phyloP scores from a whole-genome alignment of 2,329 filamentous ascomycete species.

The Pestalotiopsis fici region DNA sequence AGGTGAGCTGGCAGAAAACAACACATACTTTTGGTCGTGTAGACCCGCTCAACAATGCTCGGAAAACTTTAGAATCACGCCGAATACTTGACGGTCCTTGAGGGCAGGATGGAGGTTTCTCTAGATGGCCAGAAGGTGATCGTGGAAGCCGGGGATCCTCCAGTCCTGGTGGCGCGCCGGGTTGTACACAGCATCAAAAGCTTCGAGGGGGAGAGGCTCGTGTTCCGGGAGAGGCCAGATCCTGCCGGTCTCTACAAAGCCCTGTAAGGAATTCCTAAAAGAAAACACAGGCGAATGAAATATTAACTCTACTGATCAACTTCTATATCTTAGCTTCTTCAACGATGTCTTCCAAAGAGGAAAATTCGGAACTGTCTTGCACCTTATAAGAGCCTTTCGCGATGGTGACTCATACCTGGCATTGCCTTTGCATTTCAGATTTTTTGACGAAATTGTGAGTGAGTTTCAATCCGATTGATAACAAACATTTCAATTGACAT shows the following conservation, averaged over 20 bases:
- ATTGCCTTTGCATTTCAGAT: not conserved
- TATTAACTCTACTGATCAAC: not conserved
- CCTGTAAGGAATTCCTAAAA: not conserved
- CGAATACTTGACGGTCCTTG: conserved; percentile 5
- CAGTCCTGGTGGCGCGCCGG: not conserved
- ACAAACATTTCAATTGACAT: not conserved
- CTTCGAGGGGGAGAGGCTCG: conserved; percentile 6
- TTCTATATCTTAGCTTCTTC: not conserved
- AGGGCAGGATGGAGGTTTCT: conserved; percentile 7
- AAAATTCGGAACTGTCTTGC: not conserved
- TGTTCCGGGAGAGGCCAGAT: conserved; percentile 1
- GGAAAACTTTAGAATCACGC: not conserved
- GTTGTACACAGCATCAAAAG: conserved; percentile 7
- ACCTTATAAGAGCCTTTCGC: conserved; percentile 4
- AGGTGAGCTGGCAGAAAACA: not conserved
- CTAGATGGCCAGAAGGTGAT: not conserved
- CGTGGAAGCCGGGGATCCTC: not conserved
- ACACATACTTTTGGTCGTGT: not conserved
- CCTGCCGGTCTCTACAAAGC: conserved; percentile 1
- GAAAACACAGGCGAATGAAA: not conserved
- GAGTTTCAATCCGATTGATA: not conserved
- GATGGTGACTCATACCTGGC: conserved; percentile 8
- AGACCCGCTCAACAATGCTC: not conserved
- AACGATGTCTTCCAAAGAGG: conserved; percentile 1
- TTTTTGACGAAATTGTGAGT: conserved; percentile 8